Conservation (phyloP, 768 basidiomycete genomes). For the Sarcodon aspratus region DNA sequence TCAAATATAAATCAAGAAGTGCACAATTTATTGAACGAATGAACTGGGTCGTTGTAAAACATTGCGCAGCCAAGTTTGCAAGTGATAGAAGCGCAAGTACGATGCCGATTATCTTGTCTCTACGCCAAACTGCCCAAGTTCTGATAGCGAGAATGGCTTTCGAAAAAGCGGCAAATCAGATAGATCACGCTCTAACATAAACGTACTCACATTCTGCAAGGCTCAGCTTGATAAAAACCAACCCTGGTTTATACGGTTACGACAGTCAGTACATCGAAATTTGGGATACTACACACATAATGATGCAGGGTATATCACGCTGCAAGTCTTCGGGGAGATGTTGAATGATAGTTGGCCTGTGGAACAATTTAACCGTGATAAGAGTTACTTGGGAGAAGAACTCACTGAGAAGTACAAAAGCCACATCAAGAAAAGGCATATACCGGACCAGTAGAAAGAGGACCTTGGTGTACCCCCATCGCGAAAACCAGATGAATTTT, state of each 20-base stretch:
- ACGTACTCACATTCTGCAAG: background rate
- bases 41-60: background rate
- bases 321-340: background rate
- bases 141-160: background rate
- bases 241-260: background rate
- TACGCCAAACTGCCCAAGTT: background rate
- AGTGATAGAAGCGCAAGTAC: background rate
- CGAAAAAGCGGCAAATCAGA: background rate
- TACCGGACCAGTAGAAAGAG: constrained; percentile 11
- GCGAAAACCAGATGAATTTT: constrained; percentile 7
- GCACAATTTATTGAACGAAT: background rate
- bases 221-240: background rate
- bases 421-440: constrained; percentile 4
- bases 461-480: constrained; percentile 6
- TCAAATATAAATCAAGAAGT: background rate
- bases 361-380: background rate
- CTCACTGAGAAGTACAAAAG: background rate
- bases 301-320: background rate
- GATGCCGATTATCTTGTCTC: background rate
- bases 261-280: background rate
- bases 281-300: background rate
- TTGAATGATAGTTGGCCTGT: background rate
- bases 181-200: background rate
- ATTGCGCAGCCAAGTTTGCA: background rate
- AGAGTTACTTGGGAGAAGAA: background rate